Evolutionary conservation across 495 filamentous ascomycete species (phyloP).

Genomic region (Margaritispora aquatica): DNA sequence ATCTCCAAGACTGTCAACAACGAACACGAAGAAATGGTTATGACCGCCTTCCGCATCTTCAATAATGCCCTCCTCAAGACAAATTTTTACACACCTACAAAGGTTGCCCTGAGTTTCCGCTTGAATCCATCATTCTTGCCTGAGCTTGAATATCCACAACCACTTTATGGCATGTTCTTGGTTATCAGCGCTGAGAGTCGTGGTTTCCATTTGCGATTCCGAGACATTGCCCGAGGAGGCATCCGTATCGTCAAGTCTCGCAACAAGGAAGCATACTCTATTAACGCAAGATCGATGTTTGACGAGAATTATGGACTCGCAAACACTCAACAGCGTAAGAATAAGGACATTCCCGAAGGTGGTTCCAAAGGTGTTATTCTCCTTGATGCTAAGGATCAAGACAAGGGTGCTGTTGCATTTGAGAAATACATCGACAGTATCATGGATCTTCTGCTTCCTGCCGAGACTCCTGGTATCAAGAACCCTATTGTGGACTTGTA

Average conservation of each 20-base stretch:
- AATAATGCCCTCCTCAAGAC: slow-evolving; percentile 89
- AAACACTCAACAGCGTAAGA: slow-evolving; percentile 98
- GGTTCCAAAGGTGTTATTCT: slow-evolving; percentile 97
- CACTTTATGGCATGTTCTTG: slow-evolving; percentile 95
- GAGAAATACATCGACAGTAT: slow-evolving; percentile 99
- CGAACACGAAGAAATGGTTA: slow-evolving; percentile 97
- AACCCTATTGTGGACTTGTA: slow-evolving; percentile 95
- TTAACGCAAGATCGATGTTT: slow-evolving; percentile 92
- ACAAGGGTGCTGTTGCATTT: slow-evolving; percentile 85
- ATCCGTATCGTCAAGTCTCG: slow-evolving; percentile 98
- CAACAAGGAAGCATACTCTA: slow-evolving; percentile 88
- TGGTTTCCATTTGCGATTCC: slow-evolving; percentile 95
- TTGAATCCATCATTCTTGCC: slow-evolving; percentile 86
- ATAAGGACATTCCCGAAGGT: slow-evolving; percentile 99
- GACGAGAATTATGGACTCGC: slow-evolving; percentile 98
- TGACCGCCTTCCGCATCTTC: slow-evolving; percentile 94
- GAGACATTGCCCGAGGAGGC: slow-evolving; percentile 93
- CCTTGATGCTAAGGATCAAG: slow-evolving; percentile 87
- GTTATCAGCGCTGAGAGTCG: slow-evolving; percentile 95
- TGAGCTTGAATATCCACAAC: slow-evolving; percentile 85
- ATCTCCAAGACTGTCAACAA: slow-evolving; percentile 79
- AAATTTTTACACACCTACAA: slow-evolving; percentile 98
- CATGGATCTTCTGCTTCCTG: slow-evolving; percentile 84
- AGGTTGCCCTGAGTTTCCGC: slow-evolving; percentile 96
- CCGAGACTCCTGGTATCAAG: slow-evolving; percentile 92